Conservation (phyloP, 768 basidiomycete species). For the Trametes cubensis region DNA sequence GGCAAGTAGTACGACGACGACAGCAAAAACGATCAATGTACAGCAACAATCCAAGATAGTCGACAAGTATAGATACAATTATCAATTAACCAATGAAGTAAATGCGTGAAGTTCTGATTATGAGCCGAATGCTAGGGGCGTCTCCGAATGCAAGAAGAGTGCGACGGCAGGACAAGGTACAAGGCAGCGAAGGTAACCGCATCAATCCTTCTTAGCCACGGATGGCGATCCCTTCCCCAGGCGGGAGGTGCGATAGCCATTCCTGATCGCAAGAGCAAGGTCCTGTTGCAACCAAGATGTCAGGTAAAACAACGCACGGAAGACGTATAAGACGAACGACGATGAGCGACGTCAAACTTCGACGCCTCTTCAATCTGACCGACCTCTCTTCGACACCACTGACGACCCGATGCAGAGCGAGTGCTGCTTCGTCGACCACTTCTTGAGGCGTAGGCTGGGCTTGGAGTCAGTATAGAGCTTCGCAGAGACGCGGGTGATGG, state of each 20-base stretch:
- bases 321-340: constrained; percentile 14
- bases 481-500: too few relatives aligned
- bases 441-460: not conserved
- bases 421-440: not conserved
- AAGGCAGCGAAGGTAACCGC: constrained; percentile 1
- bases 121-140: not conserved
- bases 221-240: constrained; percentile 2
- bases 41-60: not conserved
- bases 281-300: constrained; percentile 5
- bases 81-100: constrained; percentile 1
- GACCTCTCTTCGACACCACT: not conserved
- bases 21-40: not conserved
- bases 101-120: not conserved
- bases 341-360: constrained; percentile 22
- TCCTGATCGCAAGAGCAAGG: constrained; percentile 13
- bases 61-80: constrained; percentile 8
- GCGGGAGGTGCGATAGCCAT: constrained; percentile 9
- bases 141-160: not conserved
- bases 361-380: constrained; percentile 4
- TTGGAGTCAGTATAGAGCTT: not conserved
- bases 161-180: not conserved
- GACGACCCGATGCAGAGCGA: constrained; percentile 10
- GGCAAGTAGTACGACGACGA: constrained; percentile 7
- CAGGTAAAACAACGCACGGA: constrained; percentile 2
- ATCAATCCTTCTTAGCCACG: not conserved